Percentiles rank a stretch among this genome's conserved stretches.
These are phyloP conservation scores for Diplotaxis tenuifolia DNA, from an alignment of 345 rosid genomes.

Conservation along the genomic window DNA sequence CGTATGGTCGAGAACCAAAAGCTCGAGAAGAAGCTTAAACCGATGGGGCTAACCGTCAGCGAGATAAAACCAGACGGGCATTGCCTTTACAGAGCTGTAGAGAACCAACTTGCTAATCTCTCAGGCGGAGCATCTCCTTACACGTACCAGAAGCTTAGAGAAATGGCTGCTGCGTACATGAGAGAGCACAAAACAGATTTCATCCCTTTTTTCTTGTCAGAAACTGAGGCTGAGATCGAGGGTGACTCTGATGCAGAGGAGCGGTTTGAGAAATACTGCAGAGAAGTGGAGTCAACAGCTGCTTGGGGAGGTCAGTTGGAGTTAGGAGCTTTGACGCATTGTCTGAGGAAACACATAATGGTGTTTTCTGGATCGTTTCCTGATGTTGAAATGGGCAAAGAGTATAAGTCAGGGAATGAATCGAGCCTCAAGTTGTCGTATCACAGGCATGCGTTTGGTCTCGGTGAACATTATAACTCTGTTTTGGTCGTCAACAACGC, in stretches of 20 bases:
- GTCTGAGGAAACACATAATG: slow-evolving; percentile 38
- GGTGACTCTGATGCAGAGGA: slow-evolving; percentile 12
- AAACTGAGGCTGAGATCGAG: slow-evolving; percentile 15
- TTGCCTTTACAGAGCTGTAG: slow-evolving; percentile 92
- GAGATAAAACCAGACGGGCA: slow-evolving; percentile 93
- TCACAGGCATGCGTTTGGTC: slow-evolving; percentile 57
- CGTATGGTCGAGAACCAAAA: slow-evolving; percentile 56
- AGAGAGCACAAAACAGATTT: slow-evolving; percentile 58
- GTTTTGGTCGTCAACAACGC: slow-evolving; percentile 26
- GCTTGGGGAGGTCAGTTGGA: slow-evolving; percentile 43
- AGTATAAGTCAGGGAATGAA: slow-evolving; percentile 26
- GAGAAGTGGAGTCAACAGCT: slow-evolving; percentile 33
- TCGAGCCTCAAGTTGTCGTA: slow-evolving; percentile 45
- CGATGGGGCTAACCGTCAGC: slow-evolving; percentile 57
- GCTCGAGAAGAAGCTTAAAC: slow-evolving; percentile 47
- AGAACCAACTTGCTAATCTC: slow-evolving; percentile 64
- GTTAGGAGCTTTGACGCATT: slow-evolving; percentile 42
- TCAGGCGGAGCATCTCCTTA: slow-evolving; percentile 64
- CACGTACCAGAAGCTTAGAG: slow-evolving; percentile 62
- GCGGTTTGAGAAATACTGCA: slow-evolving; percentile 41
- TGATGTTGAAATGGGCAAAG: slow-evolving; percentile 42
- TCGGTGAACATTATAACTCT: slow-evolving; percentile 60
- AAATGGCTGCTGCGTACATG: slow-evolving; percentile 84
- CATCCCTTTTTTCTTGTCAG: slow-evolving; percentile 53
- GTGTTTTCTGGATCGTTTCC: slow-evolving; percentile 41